These are phyloP conservation scores for Dendrostoma leiphaemia DNA, from an alignment of 2,329 filamentous ascomycete genomes.

Conservation along the genomic window DNA sequence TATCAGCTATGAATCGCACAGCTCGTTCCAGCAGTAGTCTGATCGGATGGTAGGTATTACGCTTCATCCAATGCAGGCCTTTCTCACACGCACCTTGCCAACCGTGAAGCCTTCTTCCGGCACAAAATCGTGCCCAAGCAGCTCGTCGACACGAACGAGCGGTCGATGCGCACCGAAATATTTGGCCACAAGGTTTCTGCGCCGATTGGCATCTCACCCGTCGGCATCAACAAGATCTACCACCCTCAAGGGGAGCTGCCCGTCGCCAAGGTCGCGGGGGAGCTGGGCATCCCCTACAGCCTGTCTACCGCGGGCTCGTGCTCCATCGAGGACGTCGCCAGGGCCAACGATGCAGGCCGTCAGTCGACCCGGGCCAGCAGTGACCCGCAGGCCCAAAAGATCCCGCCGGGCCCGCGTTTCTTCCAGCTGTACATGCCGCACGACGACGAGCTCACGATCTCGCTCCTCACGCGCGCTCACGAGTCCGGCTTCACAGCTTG, in stretches of 20 bases:
- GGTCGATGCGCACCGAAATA: constrained; percentile 55
- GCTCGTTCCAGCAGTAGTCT: no score
- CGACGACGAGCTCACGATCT: constrained; percentile 57
- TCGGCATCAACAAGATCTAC: constrained; percentile 67
- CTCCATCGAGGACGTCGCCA: constrained; percentile 56
- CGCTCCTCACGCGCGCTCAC: constrained; percentile 53
- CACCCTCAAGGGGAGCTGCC: constrained; percentile 55
- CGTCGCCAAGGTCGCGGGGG: constrained; percentile 58
- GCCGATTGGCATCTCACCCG: constrained; percentile 62
- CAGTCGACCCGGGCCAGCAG: constrained; percentile 19
- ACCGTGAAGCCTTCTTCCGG: constrained; percentile 62
- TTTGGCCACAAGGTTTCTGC: constrained; percentile 59
- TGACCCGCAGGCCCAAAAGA: constrained; percentile 1
- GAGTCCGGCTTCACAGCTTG: constrained; percentile 54
- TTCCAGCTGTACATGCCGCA: constrained; percentile 66
- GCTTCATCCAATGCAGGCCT: constrained; percentile 56
- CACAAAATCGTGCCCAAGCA: constrained; percentile 61
- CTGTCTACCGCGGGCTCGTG: constrained; percentile 56
- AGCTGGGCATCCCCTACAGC: constrained; percentile 58
- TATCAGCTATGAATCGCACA: no score
- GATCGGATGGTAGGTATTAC: no score
- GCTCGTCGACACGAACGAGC: constrained; percentile 58
- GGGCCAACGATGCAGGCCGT: constrained; percentile 49
- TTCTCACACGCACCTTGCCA: constrained; percentile 51
- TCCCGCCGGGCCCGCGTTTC: constrained; percentile 42